Percentiles rank a stretch among this genome's conserved stretches.
Conservation (phyloP, 2,329 filamentous ascomycete species). For the Pseudocercospora eumusae region DNA sequence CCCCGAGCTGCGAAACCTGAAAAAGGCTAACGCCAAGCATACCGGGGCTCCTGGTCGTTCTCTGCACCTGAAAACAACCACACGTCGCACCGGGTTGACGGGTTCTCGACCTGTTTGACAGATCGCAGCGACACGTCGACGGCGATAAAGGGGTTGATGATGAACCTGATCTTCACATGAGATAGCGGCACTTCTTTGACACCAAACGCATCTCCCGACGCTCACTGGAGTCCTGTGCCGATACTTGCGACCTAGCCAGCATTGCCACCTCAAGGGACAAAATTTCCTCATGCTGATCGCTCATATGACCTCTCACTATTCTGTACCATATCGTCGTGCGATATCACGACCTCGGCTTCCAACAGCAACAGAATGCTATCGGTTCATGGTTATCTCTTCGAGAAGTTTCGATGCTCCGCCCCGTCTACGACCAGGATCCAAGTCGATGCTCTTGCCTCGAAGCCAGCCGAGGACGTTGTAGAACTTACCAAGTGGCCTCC, state of each 20-base stretch:
- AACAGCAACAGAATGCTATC: conserved; percentile 46
- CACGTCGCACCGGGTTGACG: conserved; percentile 4
- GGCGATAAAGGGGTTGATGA: conserved; percentile 51
- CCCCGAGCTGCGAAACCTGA: neutral
- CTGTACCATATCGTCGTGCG: conserved; percentile 44
- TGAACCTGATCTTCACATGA: conserved; percentile 60
- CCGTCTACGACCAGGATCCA: conserved; percentile 43
- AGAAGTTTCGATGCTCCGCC: conserved; percentile 42
- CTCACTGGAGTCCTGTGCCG: conserved; percentile 40
- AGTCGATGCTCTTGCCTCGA: conserved; percentile 14
- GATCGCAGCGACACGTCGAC: conserved; percentile 33
- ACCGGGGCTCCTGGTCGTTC: neutral
- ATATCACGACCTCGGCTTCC: conserved; percentile 45
- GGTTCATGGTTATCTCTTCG: conserved; percentile 13
- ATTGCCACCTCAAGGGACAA: conserved; percentile 34
- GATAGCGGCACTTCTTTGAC: conserved; percentile 53
- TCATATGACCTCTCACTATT: conserved; percentile 42
- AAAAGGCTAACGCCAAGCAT: neutral
- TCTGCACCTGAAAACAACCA: conserved; percentile 12
- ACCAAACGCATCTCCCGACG: conserved; percentile 34
- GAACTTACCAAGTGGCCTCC: conserved; percentile 56
- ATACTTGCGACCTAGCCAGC: conserved; percentile 30
- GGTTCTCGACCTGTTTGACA: conserved; percentile 8
- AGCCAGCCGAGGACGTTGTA: conserved; percentile 43
- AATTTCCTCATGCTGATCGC: conserved; percentile 27